Evolutionary conservation across 495 filamentous ascomycete species (phyloP), one percentile per base, ranked within the genome.

Genomic region (Penicillium psychrofluorescens): DNA sequence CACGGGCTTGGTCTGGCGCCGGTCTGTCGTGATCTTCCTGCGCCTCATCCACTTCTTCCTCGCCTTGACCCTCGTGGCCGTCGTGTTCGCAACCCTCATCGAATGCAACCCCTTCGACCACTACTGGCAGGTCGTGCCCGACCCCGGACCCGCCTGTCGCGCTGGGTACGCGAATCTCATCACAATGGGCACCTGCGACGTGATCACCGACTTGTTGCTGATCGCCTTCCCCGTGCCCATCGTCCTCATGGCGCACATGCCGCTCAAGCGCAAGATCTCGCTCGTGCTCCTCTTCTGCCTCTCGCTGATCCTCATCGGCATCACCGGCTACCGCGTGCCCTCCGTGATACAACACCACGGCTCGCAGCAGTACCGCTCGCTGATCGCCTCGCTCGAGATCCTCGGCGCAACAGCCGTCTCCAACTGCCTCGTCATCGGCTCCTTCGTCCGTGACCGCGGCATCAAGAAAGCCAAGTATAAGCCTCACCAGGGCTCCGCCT

Each of bases 61-160:
- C 1, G 62, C 75, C 30, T 66, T 75, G 8, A 95, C 92, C 13
- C 87, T 96, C 38, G 44, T 88, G 36, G 86, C 79, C 9, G 82
- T 91, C 9, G 64, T 95, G 29, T 80, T 95, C 49, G 79, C 85
- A 11, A 87, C 88, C 11, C 68, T 98, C 28, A 72, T 76, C 34
- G 91, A 96, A 68, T 98, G 92, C 60, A 82, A 80, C 29, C 90
- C 92, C 12, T 86, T 95, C 51, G 38, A 61, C 42, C 80, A 89
- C 59, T 91, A 95, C 68, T 96, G 88, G 89, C 90, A 95, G 61
- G 88, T 96, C 7, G 63, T 80, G 14, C 92, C 92, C 7, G 88
- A 95, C 56, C 90, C 92, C 13, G 89, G 88, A 16, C 80, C 85
- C 10, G 72, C 76, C 49, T 98, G 92, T 66, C 81, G 92, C 27